Evolutionary conservation across 352 stramenopile genomes (phyloP).

Genomic region (Globisporangium carolinianum): DNA sequence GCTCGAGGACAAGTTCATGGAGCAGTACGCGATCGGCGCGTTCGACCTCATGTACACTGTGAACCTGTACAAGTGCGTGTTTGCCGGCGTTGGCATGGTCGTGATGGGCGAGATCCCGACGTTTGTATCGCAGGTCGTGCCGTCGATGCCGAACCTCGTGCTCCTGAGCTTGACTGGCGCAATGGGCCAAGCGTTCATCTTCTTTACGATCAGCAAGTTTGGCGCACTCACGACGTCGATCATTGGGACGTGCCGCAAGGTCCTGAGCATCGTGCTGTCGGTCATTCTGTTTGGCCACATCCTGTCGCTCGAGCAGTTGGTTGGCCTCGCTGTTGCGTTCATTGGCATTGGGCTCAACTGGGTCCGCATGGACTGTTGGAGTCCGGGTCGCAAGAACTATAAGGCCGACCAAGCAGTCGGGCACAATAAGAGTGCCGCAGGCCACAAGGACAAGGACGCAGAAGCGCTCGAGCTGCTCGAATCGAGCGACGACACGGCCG

Average conservation of each 20-base stretch:
- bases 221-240: slow-evolving; percentile 80
- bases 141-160: slow-evolving; percentile 54
- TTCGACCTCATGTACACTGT: slow-evolving; percentile 88
- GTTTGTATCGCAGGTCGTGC: slow-evolving; percentile 54
- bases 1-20: slow-evolving; percentile 79
- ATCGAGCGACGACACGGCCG: slow-evolving; percentile 52
- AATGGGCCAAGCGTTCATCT: slow-evolving; percentile 79
- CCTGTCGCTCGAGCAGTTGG: slow-evolving; percentile 51
- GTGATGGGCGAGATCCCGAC: slow-evolving; percentile 58
- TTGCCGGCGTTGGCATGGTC: slow-evolving; percentile 60
- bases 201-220: slow-evolving; percentile 85
- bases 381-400: slow-evolving; percentile 17
- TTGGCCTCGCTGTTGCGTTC: slow-evolving; percentile 63
- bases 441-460: slow-evolving; percentile 16
- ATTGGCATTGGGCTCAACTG: slow-evolving; percentile 75
- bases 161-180: slow-evolving; percentile 72
- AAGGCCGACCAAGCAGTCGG: neutral
- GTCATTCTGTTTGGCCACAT: slow-evolving; percentile 80
- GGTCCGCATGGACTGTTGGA: slow-evolving; percentile 51
- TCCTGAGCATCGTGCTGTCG: slow-evolving; percentile 80
- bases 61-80: slow-evolving; percentile 80
- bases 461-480: slow-evolving; percentile 52
- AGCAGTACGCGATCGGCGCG: slow-evolving; percentile 70
- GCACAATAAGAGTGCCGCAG: slow-evolving; percentile 9
- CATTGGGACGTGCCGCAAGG: slow-evolving; percentile 81